Base-by-base conservation (phyloP, 345 rosid species). In the Populus alba region DNA sequence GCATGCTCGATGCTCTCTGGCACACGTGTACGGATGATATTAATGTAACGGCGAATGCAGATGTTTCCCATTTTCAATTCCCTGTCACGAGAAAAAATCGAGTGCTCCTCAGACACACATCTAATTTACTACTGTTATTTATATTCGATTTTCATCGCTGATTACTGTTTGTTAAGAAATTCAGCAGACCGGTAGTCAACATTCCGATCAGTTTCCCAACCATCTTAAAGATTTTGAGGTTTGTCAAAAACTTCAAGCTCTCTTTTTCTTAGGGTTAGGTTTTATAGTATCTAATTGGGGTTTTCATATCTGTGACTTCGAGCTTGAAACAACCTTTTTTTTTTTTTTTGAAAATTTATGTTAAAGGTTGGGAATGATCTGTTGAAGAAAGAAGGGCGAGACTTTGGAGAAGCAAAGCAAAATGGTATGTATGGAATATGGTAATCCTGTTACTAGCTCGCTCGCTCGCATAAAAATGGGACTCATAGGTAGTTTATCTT, bases 1-100 rank as follows among this genome's bases (percentile, higher is more conserved):
- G 43, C 70, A 0, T 1, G 77, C 79, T 85, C 20, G 65, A 45
- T 86, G 68, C 20, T 4, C 18, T 2, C 20, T 29, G 1, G 3
- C 5, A 80, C 85, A 86, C 88, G 91, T 88, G 87, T 83, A 79
- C 82, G 84, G 47, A n/a, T 17, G 63, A 7, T 79, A 78, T 81
- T 1, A 81, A 33, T 55, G 82, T 82, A 80, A 53, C 78, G 68
- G 75, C 70, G 78, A 76, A 76, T 33, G 81, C 79, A 63, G 78
- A 29, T 79, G 83, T 62, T 71, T 73, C 80, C 76, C 70, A 72
- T 66, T 77, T 71, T 43, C 53, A 72, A 72, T 79, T 29, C 31
- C 67, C 45, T 45, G 25, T 74, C 69, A 35, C 37, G 79, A 23
- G 80, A 39, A 65, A 78, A 75, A 76, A 74, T 90, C 93, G 47